phyloP scores from a whole-genome alignment of 768 basidiomycete genomes.

The Suillus occidentalis region DNA sequence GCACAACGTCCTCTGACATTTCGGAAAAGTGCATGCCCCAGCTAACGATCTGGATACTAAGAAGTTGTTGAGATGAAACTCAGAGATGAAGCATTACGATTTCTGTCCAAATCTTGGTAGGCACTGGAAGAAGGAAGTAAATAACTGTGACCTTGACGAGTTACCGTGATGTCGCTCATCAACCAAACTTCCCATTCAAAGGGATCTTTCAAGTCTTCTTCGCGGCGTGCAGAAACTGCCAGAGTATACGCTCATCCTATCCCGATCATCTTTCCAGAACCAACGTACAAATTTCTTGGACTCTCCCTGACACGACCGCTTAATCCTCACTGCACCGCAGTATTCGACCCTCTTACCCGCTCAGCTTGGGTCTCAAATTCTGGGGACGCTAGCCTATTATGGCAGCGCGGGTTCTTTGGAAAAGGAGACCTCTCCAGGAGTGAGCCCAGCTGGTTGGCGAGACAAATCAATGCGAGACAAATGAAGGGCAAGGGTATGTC shows the following conservation, averaged over 20 bases:
- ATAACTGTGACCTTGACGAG: neutral
- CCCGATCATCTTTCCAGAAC: constrained; percentile 55
- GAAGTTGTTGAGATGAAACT: too few relatives aligned
- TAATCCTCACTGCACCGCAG: constrained; percentile 74
- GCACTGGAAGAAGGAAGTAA: neutral
- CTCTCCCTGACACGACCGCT: constrained; percentile 57
- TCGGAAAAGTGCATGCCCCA: too few relatives aligned
- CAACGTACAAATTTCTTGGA: constrained; percentile 54
- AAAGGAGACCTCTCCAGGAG: constrained; percentile 94
- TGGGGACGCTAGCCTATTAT: constrained; percentile 68
- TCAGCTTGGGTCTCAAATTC: constrained; percentile 82
- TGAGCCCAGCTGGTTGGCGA: constrained; percentile 89
- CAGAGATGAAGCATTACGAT: too few relatives aligned
- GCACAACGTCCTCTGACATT: too few relatives aligned
- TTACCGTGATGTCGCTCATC: constrained; percentile 46
- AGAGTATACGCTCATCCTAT: constrained; percentile 68
- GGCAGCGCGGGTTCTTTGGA: constrained; percentile 94
- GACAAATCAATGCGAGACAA: constrained; percentile 64
- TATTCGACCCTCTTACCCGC: constrained; percentile 76
- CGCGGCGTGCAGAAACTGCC: constrained; percentile 62
- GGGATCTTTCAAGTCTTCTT: constrained; percentile 48
- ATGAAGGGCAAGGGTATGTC: constrained; percentile 57
- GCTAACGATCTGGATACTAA: too few relatives aligned
- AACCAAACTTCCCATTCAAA: constrained; percentile 40
- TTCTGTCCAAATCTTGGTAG: too few relatives aligned